A percentile compares a stretch with the other conserved stretches of the same genome.
These are phyloP conservation scores for Chlamydomonas schloesseri DNA, from an alignment of 139 green algal genomes.

Conservation along the genomic window DNA sequence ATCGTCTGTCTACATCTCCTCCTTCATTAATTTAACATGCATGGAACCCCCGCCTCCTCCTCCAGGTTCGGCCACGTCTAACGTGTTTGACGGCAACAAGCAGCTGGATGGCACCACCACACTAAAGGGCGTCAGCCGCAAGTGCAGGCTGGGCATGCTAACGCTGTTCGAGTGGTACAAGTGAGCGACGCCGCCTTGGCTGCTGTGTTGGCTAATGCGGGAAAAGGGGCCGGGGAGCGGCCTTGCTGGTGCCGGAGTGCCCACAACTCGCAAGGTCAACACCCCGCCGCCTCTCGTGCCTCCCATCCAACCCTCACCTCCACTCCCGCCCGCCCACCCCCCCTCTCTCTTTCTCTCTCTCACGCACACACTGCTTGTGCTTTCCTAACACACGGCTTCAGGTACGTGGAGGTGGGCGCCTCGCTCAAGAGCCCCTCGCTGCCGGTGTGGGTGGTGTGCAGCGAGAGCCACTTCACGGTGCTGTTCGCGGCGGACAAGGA, in stretches of 20 bases:
- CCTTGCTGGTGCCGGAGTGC: too few relatives aligned
- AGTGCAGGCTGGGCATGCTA: slow-evolving; percentile 67
- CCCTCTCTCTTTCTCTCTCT: too few relatives aligned
- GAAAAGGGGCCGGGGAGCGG: too few relatives aligned
- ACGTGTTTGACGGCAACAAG: slow-evolving; percentile 74
- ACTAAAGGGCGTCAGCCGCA: slow-evolving; percentile 60
- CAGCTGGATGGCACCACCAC: slow-evolving; percentile 49
- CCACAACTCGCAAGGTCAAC: too few relatives aligned
- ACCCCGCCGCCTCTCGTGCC: too few relatives aligned
- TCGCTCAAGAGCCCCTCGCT: slow-evolving; percentile 72
- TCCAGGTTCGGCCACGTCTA: slow-evolving; percentile 61
- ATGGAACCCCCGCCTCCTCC: not conserved
- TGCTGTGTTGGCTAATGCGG: too few relatives aligned
- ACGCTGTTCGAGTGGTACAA: slow-evolving; percentile 82
- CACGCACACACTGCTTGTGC: too few relatives aligned
- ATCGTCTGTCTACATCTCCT: too few relatives aligned
- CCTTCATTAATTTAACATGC: too few relatives aligned
- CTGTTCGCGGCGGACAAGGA: slow-evolving; percentile 52
- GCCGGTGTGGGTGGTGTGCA: slow-evolving; percentile 82
- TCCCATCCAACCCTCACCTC: too few relatives aligned
- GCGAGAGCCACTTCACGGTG: slow-evolving; percentile 81
- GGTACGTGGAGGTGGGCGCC: slow-evolving; percentile 66
- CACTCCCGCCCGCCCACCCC: too few relatives aligned
- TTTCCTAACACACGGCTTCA: not conserved
- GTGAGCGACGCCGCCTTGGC: not conserved